Conservation (phyloP, 805 yeast genomes). For the Cyberlindnera americana region DNA sequence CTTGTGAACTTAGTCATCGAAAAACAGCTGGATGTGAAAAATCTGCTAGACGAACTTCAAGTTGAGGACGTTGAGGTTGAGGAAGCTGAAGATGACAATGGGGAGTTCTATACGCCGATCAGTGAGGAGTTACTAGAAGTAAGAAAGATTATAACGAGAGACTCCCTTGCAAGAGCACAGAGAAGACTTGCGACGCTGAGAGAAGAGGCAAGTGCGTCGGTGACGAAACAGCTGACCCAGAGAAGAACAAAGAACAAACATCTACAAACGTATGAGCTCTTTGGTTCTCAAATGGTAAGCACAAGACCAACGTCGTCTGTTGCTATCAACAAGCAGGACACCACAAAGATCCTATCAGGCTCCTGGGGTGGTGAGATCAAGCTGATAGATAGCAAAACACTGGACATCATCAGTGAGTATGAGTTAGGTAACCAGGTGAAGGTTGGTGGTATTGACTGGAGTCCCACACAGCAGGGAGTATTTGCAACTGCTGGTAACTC, state of each 20-base stretch:
- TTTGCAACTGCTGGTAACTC: slow-evolving; percentile 25
- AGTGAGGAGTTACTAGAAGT: slow-evolving; percentile 45
- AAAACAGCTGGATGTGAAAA: slow-evolving; percentile 26
- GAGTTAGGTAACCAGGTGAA: slow-evolving; percentile 48
- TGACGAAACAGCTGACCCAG: slow-evolving; percentile 42
- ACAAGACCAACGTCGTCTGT: slow-evolving; percentile 66
- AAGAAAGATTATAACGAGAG: slow-evolving; percentile 48
- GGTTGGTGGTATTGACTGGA: slow-evolving; percentile 70
- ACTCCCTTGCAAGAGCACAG: slow-evolving; percentile 47
- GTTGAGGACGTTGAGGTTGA: slow-evolving; percentile 25
- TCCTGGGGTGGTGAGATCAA: slow-evolving; percentile 81
- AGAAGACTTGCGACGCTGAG: slow-evolving; percentile 37
- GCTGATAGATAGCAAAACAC: slow-evolving; percentile 38
- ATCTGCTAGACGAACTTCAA: slow-evolving; percentile 6
- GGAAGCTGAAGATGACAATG: slow-evolving; percentile 55
- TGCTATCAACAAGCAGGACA: slow-evolving; percentile 37
- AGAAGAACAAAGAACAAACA: slow-evolving; percentile 37
- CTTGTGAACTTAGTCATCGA: slow-evolving; percentile 43
- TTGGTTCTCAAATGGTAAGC: slow-evolving; percentile 70
- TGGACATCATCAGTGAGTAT: slow-evolving; percentile 29
- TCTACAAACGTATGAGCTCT: slow-evolving; percentile 38
- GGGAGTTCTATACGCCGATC: slow-evolving; percentile 86
- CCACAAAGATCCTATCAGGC: slow-evolving; percentile 51
- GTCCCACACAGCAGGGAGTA: slow-evolving; percentile 28
- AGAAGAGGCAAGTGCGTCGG: slow-evolving; percentile 31